phyloP scores from a whole-genome alignment of 2,329 filamentous ascomycete genomes.

The Cytospora schulzeri region DNA sequence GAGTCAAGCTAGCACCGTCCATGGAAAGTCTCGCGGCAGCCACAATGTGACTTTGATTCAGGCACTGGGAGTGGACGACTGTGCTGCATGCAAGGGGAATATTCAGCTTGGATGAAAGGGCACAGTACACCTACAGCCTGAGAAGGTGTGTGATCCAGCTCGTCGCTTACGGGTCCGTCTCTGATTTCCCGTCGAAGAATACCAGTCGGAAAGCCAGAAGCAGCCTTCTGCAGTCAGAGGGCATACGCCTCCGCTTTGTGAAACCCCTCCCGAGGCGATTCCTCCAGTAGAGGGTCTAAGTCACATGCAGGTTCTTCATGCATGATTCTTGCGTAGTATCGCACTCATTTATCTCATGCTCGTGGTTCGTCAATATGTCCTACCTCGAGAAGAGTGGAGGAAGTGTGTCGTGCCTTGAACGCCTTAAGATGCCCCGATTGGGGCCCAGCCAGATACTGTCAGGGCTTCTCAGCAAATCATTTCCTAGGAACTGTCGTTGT shows the following conservation, averaged over 20 bases:
- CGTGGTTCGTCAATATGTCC: conserved; percentile 24
- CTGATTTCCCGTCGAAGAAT: not conserved
- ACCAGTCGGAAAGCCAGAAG: conserved; percentile 7
- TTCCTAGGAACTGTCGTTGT: conserved; percentile 2
- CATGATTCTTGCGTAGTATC: conserved; percentile 1
- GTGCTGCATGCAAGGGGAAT: conserved; percentile 9
- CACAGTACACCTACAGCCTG: conserved; percentile 4
- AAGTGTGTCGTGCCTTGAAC: conserved; percentile 15
- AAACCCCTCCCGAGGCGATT: conserved; percentile 5
- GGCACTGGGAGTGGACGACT: conserved; percentile 2
- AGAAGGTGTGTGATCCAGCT: conserved; percentile 2
- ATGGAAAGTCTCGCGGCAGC: conserved; percentile 17
- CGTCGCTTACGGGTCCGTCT: not conserved
- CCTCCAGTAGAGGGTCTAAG: conserved; percentile 11
- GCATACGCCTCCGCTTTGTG: conserved; percentile 3
- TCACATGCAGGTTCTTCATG: conserved; percentile 7
- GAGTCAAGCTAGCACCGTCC: conserved; percentile 13
- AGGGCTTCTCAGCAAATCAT: conserved; percentile 18
- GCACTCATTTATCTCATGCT: conserved; percentile 22
- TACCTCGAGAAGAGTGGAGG: conserved; percentile 15
- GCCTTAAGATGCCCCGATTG: conserved; percentile 17
- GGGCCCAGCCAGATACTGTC: conserved; percentile 17
- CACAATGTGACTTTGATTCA: conserved; percentile 6
- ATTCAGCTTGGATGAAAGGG: not conserved
- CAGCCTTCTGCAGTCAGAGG: conserved; percentile 10